These are phyloP conservation scores for Acacia pycnantha DNA, from an alignment of 331 rosid species.

Conservation along the genomic window DNA sequence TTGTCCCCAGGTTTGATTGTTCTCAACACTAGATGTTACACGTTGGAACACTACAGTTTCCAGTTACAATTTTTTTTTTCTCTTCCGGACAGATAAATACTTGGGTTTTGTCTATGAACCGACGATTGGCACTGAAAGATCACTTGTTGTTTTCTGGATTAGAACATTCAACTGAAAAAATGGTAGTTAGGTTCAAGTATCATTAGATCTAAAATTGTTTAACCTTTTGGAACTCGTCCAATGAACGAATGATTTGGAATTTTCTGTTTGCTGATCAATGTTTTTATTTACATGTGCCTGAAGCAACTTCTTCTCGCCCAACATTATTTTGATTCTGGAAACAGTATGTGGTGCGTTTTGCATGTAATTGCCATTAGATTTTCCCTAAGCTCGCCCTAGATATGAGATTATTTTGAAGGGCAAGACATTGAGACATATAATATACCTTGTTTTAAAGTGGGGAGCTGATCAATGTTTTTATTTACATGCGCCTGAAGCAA, in stretches of 20 bases:
- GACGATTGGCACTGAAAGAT: background rate
- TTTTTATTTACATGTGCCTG: background rate
- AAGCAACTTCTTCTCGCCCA: background rate
- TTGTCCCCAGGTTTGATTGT: background rate
- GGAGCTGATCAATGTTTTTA: background rate
- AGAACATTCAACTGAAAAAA: background rate
- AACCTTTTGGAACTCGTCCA: background rate
- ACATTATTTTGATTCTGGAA: background rate
- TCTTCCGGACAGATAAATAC: background rate
- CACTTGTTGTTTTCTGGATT: too few relatives aligned
- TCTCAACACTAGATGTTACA: background rate
- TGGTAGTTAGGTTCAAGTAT: background rate
- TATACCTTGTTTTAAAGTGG: too few relatives aligned
- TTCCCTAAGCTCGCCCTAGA: background rate
- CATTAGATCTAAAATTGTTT: background rate
- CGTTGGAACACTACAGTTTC: background rate
- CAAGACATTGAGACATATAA: too few relatives aligned
- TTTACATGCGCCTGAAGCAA: background rate
- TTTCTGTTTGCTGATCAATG: background rate
- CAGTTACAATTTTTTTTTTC: background rate
- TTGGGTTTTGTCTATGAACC: background rate
- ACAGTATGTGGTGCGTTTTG: background rate
- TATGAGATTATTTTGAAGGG: background rate
- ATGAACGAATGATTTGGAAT: background rate
- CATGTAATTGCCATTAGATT: background rate